Evolutionary conservation across 495 filamentous ascomycete genomes (phyloP).

Genomic region (Podospora comata): DNA sequence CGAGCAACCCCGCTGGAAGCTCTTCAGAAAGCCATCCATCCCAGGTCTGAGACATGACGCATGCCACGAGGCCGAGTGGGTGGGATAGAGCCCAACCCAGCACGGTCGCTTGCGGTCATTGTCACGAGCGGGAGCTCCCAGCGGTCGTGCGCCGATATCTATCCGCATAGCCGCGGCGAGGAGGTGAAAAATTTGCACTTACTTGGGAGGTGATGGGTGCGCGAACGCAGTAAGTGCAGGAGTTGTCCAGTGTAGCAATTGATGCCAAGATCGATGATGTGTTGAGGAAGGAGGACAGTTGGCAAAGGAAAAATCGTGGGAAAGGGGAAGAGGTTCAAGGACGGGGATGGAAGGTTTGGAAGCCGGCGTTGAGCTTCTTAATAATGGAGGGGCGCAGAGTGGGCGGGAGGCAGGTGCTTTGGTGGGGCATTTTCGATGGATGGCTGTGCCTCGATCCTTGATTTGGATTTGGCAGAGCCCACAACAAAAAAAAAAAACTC

Average conservation of each 20-base stretch:
- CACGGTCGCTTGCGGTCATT: neutral
- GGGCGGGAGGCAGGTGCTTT: conserved; percentile 1
- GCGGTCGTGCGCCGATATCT: neutral
- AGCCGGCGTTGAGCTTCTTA: conserved; percentile 27
- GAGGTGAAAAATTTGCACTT: neutral
- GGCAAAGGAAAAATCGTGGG: conserved; percentile 8
- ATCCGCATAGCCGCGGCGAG: neutral
- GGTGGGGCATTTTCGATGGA: conserved; percentile 10
- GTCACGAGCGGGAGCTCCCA: neutral
- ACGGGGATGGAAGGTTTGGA: conserved; percentile 10
- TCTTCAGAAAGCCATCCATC: neutral
- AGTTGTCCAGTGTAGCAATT: neutral
- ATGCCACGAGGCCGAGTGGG: neutral
- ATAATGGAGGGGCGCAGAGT: conserved; percentile 28
- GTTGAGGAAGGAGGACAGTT: conserved; percentile 7
- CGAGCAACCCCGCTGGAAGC: conserved; percentile 1
- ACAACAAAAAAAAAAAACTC: conserved; percentile 28
- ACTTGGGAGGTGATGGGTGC: neutral
- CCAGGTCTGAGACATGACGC: conserved; percentile 2
- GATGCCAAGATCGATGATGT: conserved; percentile 10
- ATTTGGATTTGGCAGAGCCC: conserved; percentile 16
- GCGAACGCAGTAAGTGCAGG: neutral
- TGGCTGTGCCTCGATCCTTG: conserved; percentile 24
- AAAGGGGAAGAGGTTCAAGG: conserved; percentile 11
- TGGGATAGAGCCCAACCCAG: neutral